phyloP scores from a whole-genome alignment of 345 rosid species.

The Populus davidiana region DNA sequence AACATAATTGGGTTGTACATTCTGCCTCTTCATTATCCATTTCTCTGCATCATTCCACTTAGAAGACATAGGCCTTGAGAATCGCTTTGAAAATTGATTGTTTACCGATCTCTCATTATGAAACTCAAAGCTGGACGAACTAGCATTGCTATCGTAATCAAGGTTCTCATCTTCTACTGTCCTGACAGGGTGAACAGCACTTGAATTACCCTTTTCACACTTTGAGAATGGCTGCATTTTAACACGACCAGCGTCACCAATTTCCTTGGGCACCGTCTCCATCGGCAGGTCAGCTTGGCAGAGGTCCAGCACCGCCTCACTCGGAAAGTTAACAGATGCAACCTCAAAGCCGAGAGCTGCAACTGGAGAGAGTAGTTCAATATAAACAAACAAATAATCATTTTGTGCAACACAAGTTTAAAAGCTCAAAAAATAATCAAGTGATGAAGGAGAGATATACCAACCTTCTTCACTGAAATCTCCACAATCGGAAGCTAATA shows the following conservation, averaged over 20 bases:
- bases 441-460: not conserved
- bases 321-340: slow-evolving; percentile 25
- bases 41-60: slow-evolving; percentile 87
- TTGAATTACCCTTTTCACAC: slow-evolving; percentile 46
- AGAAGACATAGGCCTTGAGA: slow-evolving; percentile 56
- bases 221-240: slow-evolving; percentile 47
- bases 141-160: slow-evolving; percentile 71
- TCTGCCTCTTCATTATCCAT: slow-evolving; percentile 67
- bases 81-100: slow-evolving; percentile 37
- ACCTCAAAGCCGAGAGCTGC: slow-evolving; percentile 39
- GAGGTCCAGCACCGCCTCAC: slow-evolving; percentile 28
- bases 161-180: slow-evolving; percentile 56
- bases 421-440: not conserved
- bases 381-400: slow-evolving; percentile 6
- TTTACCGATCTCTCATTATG: slow-evolving; percentile 52
- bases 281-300: slow-evolving; percentile 25
- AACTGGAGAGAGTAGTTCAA: slow-evolving; percentile 20
- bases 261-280: slow-evolving; percentile 30
- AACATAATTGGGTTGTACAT: slow-evolving; percentile 29
- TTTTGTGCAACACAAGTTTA: not conserved
- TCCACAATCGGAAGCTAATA: slow-evolving; percentile 49
- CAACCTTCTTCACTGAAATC: slow-evolving; percentile 56
- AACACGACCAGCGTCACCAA: slow-evolving; percentile 28
- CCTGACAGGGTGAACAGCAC: slow-evolving; percentile 51
- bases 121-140: slow-evolving; percentile 77